Evolutionary conservation across 176 grass and related monocot genomes (phyloP), one percentile per base, ranked within the genome.

Genomic region (Chloris gayana): DNA sequence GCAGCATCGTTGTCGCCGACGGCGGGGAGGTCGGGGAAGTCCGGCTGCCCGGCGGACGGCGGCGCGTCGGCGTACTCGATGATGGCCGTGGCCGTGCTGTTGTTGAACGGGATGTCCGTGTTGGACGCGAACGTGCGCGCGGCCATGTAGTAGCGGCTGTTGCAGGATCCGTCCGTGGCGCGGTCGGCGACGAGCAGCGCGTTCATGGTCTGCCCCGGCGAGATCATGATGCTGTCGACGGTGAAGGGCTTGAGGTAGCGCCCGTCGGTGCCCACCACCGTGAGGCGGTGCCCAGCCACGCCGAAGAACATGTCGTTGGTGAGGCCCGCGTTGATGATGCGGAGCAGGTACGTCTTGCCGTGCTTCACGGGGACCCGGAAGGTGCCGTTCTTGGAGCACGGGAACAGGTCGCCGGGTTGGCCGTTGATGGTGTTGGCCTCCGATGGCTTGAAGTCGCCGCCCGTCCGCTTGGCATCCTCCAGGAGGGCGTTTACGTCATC

Each of bases 391-490:
- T 27, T 25, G 11, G 77, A 84, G 37, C 78, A 76, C 32, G 80
- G 27, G 41, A 75, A 34, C 9, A 82, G 38, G 42, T 83, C 61
- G 1, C 74, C 73, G 0, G 91, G 82, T 38, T 94, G 88, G 27
- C 88, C 85, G 31, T 94, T 94, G 83, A 94, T 88, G 69, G 85
- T 89, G 69, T 76, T 86, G 0, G 82, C 82, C 30, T 94, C 83
- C 0, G 91, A 77, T 3, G 56, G 24, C 0, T 56, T 19, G 53
- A 72, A 35, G 2, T 78, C 82, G 50, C 82, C 57, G 6, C 88
- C 86, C 7, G 64, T 76, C 15, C 38, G 64, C 29, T 47, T 5
- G 38, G 14, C 58, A 56, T 80, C 38, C 18, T 56, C 27, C 0
- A 87, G 73, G 29, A 90, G 5, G 1, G 67, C 7, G 1, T 75